These are phyloP conservation scores for Jaltomata sinuosa DNA, from an alignment of 257 asterid species.

Conservation along the genomic window DNA sequence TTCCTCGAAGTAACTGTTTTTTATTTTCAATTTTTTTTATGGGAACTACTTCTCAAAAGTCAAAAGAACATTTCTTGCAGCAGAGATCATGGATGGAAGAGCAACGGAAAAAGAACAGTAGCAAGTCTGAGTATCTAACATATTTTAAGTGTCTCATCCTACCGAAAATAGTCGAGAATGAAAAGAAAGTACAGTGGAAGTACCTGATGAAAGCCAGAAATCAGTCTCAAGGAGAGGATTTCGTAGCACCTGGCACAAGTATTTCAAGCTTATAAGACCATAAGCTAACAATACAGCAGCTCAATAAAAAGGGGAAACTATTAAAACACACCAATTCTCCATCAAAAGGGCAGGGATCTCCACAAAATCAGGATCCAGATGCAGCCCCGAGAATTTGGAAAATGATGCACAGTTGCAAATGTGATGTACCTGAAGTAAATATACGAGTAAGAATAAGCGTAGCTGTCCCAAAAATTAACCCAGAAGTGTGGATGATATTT, in stretches of 20 bases:
- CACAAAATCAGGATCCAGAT: conserved; percentile 89
- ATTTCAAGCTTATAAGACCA: conserved; percentile 1
- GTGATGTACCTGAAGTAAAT: conserved; percentile 58
- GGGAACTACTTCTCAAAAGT: neutral
- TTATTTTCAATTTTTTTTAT: neutral
- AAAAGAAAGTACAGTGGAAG: neutral
- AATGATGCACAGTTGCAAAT: conserved; percentile 79
- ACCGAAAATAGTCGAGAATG: neutral
- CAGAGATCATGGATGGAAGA: neutral
- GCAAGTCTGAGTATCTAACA: neutral
- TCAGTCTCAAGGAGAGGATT: conserved; percentile 54
- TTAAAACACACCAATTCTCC: conserved; percentile 64
- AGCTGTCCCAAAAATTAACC: neutral
- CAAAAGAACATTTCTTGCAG: neutral
- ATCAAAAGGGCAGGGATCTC: conserved; percentile 81
- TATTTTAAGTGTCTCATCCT: neutral
- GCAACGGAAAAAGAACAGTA: neutral
- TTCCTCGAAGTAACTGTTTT: neutral
- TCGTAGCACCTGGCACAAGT: conserved; percentile 71
- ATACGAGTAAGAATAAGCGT: neutral
- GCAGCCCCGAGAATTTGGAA: conserved; percentile 86
- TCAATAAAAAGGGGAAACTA: neutral
- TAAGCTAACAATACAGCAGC: neutral
- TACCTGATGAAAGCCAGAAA: conserved; percentile 96
- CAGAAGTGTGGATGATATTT: neutral